Percentiles rank a stretch among this genome's conserved stretches.
Conservation (phyloP, 176 grass and related monocot genomes). For the Carex cristatella region DNA sequence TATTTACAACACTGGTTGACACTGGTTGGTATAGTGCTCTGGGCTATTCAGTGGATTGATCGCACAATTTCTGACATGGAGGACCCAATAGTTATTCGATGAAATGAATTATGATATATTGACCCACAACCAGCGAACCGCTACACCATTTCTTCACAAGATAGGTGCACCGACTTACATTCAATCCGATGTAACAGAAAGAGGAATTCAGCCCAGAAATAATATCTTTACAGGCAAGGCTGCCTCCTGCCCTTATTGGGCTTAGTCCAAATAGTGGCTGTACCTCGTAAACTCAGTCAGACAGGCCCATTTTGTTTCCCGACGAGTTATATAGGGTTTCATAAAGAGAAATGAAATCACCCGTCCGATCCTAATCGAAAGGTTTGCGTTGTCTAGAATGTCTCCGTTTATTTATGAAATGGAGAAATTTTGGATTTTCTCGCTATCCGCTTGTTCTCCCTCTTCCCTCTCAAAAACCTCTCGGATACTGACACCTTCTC, state of each 20-base stretch:
- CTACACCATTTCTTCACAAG: not conserved
- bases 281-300: not conserved
- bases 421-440: not conserved
- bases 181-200: not conserved
- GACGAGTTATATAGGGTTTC: not conserved
- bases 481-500: slow-evolving; percentile 1
- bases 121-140: not conserved
- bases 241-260: not conserved
- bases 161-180: not conserved
- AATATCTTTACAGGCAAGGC: not conserved
- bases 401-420: not conserved
- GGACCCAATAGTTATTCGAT: not conserved
- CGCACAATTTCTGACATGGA: not conserved
- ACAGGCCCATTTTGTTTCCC: not conserved
- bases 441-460: slow-evolving; percentile 8
- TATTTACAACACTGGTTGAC: too few species aligned
- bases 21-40: too few species aligned
- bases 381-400: not conserved
- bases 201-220: not conserved
- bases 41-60: too few species aligned
- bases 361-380: slow-evolving; percentile 5
- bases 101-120: too few species aligned
- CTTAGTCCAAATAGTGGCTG: not conserved
- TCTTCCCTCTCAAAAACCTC: slow-evolving; percentile 12
- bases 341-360: not conserved